Percentiles rank a stretch among this genome's conserved stretches.
These are phyloP conservation scores for Myxozyma melibiosi DNA, from an alignment of 805 yeast genomes.

Conservation along the genomic window DNA sequence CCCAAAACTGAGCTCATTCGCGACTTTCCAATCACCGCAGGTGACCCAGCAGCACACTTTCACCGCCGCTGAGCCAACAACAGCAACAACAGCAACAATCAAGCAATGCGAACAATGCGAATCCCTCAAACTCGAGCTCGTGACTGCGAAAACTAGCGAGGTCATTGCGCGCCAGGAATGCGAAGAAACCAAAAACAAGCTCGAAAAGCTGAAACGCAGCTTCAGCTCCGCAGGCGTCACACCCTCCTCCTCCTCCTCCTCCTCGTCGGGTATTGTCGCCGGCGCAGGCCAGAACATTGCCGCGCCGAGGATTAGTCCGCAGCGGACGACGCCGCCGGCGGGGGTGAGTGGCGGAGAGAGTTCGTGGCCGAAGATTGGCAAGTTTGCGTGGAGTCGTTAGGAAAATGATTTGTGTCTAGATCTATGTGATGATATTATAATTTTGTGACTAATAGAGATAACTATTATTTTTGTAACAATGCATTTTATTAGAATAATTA, in stretches of 20 bases:
- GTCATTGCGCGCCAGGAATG: constrained; percentile 39
- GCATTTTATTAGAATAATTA: neutral
- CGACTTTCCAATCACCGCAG: neutral
- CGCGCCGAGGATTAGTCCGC: neutral
- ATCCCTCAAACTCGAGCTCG: constrained; percentile 38
- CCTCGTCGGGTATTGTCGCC: neutral
- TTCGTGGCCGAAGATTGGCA: constrained; percentile 28
- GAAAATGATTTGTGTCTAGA: neutral
- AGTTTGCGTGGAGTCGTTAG: constrained; percentile 27
- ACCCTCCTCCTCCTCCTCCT: neutral
- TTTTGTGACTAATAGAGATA: neutral
- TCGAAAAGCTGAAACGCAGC: constrained; percentile 24
- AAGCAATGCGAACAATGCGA: constrained; percentile 38
- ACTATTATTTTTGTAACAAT: neutral
- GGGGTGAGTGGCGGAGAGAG: neutral
- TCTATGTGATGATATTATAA: neutral
- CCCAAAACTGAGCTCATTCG: neutral
- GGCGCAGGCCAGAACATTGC: neutral
- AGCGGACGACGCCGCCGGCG: neutral
- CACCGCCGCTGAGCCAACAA: no score
- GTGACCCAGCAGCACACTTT: no score
- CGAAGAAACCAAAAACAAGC: constrained; percentile 36
- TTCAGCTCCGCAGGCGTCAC: neutral
- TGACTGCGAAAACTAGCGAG: constrained; percentile 38
- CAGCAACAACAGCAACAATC: no score